Base-by-base conservation (phyloP, 2,329 filamentous ascomycete species). In the Claviceps pazoutovae region DNA sequence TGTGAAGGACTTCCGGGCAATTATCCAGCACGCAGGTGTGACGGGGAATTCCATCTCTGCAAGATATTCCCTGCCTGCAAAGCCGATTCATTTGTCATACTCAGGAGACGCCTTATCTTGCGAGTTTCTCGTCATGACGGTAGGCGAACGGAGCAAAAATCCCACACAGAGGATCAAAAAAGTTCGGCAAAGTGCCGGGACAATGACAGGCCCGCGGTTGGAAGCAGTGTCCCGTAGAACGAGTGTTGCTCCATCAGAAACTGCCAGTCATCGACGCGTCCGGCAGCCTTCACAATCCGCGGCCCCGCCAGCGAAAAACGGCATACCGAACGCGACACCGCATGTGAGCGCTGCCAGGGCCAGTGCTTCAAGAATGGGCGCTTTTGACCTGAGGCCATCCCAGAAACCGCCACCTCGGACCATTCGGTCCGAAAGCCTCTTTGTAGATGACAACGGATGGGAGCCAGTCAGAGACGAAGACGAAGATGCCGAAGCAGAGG, bases 61-160 rank as follows among this genome's bases (percentile, higher is more conserved):
- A 13, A 73, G 74, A 50, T 90, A 89, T 66, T 89, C 86, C 2
- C 71, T 78, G 26, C 85, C 86, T 4, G 79, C 79, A 16, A 77
- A 79, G 16, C 86, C 86, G 1, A 76, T 91, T 62, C 83, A 88
- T 60, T 75, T 91, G 54, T 79, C 74, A 45, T 91, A 91, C 60
- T 74, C 76, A 23, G 75, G 78, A 43, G 81, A 84, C 53, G 84
- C 82, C 37, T 73, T 90, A 36, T 68, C 78, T 39, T 87, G 82
- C 64, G 83, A 90, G 57, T 90, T 89, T 59, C 84, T 88, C 44
- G 75, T 91, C 54, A 90, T 89, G 85, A 91, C 86, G 1, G 80
- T 85, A 8, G 86, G 86, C 14, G 84, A 88, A 57, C 72, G 74
- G 53, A 72, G 73, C 49, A 73, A 68, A 30, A 74, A 72, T 46